Percentiles rank a stretch among this genome's conserved stretches.
Conservation (phyloP, 352 stramenopile species). For the Phytophthora pini region DNA sequence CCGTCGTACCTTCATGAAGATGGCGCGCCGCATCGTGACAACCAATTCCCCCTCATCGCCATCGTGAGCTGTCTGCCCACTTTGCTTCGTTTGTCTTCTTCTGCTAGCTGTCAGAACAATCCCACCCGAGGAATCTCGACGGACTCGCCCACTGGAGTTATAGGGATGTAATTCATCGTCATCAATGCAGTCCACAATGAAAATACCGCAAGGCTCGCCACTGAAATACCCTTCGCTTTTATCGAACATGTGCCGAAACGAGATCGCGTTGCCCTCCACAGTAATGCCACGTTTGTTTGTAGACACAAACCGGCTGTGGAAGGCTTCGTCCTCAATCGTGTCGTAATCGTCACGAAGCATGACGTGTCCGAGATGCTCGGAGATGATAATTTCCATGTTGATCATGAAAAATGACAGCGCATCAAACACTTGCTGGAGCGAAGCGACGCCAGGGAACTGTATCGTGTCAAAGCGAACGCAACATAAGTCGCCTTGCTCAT, state of each 20-base stretch:
- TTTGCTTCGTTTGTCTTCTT: conserved; percentile 7
- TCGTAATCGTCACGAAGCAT: conserved; percentile 50
- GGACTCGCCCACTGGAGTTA: conserved; percentile 21
- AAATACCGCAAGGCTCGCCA: conserved; percentile 12
- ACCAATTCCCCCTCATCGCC: conserved; percentile 18
- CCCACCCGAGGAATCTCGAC: conserved; percentile 33
- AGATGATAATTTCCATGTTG: conserved; percentile 54
- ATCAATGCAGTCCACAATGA: conserved; percentile 35
- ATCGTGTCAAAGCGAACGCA: conserved; percentile 42
- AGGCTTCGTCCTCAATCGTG: conserved; percentile 26
- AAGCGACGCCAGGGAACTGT: conserved; percentile 32
- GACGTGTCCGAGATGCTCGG: conserved; percentile 39
- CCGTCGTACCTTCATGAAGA: conserved; percentile 23
- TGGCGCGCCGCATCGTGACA: conserved; percentile 34
- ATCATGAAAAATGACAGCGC: conserved; percentile 33
- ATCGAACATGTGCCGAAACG: conserved; percentile 31
- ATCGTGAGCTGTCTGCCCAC: not conserved
- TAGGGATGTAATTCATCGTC: conserved; percentile 39
- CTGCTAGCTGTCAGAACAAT: conserved; percentile 33
- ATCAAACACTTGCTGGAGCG: conserved; percentile 44
- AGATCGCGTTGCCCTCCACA: conserved; percentile 37
- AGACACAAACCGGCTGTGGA: conserved; percentile 38
- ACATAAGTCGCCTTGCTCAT: conserved; percentile 31
- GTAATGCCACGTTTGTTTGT: conserved; percentile 27
- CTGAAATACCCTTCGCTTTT: conserved; percentile 11